These are phyloP conservation scores for Leucosporidium yakuticum DNA, from an alignment of 768 basidiomycete species.

Conservation along the genomic window DNA sequence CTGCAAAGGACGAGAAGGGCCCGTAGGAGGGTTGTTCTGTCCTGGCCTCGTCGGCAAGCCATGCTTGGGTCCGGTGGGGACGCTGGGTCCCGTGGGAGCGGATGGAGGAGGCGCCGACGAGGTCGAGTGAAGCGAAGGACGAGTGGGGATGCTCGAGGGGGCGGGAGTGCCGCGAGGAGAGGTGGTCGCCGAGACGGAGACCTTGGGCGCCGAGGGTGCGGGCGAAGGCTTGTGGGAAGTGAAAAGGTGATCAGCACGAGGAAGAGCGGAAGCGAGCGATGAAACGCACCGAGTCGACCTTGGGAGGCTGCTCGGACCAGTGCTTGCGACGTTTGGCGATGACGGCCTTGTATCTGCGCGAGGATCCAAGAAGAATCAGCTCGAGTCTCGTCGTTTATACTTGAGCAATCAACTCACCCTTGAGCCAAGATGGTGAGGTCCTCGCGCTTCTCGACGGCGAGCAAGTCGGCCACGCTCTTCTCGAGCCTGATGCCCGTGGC, in stretches of 20 bases:
- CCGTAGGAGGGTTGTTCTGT: not conserved
- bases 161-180: not conserved
- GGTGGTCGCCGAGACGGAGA: too few relatives aligned
- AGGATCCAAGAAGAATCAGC: not conserved
- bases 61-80: constrained; percentile 14
- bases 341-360: constrained; percentile 29
- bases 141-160: not conserved
- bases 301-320: constrained; percentile 14
- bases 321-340: constrained; percentile 25
- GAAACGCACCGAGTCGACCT: not conserved
- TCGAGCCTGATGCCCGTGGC: constrained; percentile 55
- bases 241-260: too few relatives aligned
- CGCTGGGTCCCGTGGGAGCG: not conserved
- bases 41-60: constrained; percentile 8
- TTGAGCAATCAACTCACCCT: constrained; percentile 28
- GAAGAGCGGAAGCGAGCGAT: not conserved
- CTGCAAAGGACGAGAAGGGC: too few relatives aligned
- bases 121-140: not conserved
- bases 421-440: constrained; percentile 41
- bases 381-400: too few relatives aligned
- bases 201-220: not conserved
- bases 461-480: constrained; percentile 41
- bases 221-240: not conserved
- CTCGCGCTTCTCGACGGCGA: constrained; percentile 66
- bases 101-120: not conserved